Evolutionary conservation across 1,284 basidiomycete genomes (phyloP), one percentile per base, ranked within the genome.

Genomic region (Phenoliferia sp.): DNA sequence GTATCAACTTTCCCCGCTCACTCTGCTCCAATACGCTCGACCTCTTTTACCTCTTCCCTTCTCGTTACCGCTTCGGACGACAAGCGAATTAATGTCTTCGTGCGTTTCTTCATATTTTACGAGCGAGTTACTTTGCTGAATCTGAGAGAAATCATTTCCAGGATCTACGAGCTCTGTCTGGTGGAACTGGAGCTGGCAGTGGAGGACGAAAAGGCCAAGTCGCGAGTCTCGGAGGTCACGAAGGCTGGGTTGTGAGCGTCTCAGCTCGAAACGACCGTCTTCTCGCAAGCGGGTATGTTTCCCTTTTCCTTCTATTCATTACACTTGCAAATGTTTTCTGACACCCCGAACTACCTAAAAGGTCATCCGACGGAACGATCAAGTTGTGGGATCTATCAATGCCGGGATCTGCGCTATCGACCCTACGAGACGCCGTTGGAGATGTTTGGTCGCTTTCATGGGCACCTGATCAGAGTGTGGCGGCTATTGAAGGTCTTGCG

Each of bases 1-100:
- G 58, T 76, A n/a, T 69, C 73, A 1, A 67, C 72, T 29, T 74
- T 73, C 63, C 69, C 72, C 19, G 73, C 75, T 34, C 75, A 76
- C 64, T 69, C 71, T 2, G 66, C 69, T 16, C 73, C 75, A 26
- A 74, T 76, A 54, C 74, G 75, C 6, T 67, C 70, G 35, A 33
- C 75, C 54, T 48, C 73, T 15, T 76, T 76, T 66, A 75, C 75
- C 63, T 74, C 72, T 9, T 68, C 63, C 36, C 69, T 76, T 32
- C 67, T 76, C 36, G 67, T 74, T 36, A 74, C 75, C 19, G 74
- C 66, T 7, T 73, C 73, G 19, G 75, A 76, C 66, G 74, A 76
- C 68, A 73, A 72, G 62, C 70, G 72, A 32, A 70, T 76, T 61
- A 74, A 73, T 61, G 71, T 75, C 26, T 75, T 73, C 31, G 48